Conservation (phyloP, 768 basidiomycete species). For the Chalciporus piperatus region DNA sequence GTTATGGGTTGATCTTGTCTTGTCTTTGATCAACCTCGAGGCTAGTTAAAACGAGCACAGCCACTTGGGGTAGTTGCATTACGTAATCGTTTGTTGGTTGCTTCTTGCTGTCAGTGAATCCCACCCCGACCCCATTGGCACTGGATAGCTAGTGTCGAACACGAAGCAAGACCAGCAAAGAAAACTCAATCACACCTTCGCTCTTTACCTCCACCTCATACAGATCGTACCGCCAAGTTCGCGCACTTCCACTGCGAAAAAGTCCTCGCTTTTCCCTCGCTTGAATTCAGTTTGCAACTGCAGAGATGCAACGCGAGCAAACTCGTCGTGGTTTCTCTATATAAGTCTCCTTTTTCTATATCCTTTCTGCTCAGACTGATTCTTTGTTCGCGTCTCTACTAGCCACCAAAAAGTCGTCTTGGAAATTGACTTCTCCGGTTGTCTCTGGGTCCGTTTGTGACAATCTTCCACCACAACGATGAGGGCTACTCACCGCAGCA, state of each 20-base stretch:
- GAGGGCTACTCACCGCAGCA: conserved; percentile 21
- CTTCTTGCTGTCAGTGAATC: conserved; percentile 27
- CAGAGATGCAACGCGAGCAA: conserved; percentile 73
- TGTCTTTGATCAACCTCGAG: too few relatives aligned
- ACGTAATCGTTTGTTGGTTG: conserved; percentile 31
- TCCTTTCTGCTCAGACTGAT: conserved; percentile 39
- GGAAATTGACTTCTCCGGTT: conserved; percentile 89
- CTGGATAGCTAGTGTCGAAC: conserved; percentile 18
- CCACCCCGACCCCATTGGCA: conserved; percentile 6
- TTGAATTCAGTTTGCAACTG: conserved; percentile 4
- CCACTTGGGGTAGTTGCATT: conserved; percentile 14
- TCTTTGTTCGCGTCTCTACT: conserved; percentile 58
- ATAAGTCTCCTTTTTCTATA: conserved; percentile 58
- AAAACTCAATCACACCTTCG: background rate
- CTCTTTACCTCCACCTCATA: conserved; percentile 2
- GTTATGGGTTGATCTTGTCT: too few relatives aligned
- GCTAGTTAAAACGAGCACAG: conserved; percentile 4
- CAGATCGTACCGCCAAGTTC: background rate
- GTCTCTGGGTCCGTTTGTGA: conserved; percentile 64
- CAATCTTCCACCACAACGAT: conserved; percentile 16
- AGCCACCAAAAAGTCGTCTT: conserved; percentile 95
- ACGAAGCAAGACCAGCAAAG: conserved; percentile 15
- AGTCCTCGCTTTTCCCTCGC: background rate
- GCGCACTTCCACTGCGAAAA: background rate
- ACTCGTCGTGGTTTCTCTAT: conserved; percentile 80